Evolutionary conservation across 345 rosid species (phyloP).

Genomic region (Gossypium anomalum): DNA sequence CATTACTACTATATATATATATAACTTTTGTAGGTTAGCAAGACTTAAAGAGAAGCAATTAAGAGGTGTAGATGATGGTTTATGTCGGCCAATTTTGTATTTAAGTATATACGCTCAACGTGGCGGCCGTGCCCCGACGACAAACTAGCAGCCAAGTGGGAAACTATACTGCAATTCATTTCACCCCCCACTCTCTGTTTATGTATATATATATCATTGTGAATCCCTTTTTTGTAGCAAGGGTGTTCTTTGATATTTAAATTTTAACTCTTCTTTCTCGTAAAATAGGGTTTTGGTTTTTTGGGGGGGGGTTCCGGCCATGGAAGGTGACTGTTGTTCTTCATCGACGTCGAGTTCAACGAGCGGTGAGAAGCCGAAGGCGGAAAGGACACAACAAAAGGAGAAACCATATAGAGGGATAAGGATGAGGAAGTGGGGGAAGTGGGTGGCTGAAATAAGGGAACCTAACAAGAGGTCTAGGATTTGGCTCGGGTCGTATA

Average conservation of each 20-base stretch:
- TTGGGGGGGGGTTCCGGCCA: background rate
- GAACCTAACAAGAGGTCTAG: slow-evolving; percentile 69
- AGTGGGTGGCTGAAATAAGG: slow-evolving; percentile 75
- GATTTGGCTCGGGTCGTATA: slow-evolving; percentile 71
- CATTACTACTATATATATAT: background rate
- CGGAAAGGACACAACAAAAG: slow-evolving; percentile 25
- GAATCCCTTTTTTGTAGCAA: slow-evolving; percentile 8
- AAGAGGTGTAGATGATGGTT: slow-evolving; percentile 30
- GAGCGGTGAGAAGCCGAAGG: slow-evolving; percentile 26
- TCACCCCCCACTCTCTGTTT: background rate
- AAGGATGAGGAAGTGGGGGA: slow-evolving; percentile 75
- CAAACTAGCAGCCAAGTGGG: slow-evolving; percentile 47
- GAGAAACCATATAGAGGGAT: slow-evolving; percentile 50
- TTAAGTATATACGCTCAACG: slow-evolving; percentile 45
- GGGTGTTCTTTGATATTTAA: background rate
- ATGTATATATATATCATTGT: background rate
- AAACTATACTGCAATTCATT: slow-evolving; percentile 5
- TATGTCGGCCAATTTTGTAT: slow-evolving; percentile 56
- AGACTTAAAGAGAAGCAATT: background rate
- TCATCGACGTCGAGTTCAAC: slow-evolving; percentile 13
- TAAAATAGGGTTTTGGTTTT: too few species aligned
- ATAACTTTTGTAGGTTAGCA: background rate
- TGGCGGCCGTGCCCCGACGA: slow-evolving; percentile 55
- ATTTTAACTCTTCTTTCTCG: too few species aligned
- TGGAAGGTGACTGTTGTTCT: slow-evolving; percentile 28